Percentiles rank a stretch among this genome's conserved stretches.
phyloP scores from a whole-genome alignment of 1,284 basidiomycete genomes.

The Irpex sp. region DNA sequence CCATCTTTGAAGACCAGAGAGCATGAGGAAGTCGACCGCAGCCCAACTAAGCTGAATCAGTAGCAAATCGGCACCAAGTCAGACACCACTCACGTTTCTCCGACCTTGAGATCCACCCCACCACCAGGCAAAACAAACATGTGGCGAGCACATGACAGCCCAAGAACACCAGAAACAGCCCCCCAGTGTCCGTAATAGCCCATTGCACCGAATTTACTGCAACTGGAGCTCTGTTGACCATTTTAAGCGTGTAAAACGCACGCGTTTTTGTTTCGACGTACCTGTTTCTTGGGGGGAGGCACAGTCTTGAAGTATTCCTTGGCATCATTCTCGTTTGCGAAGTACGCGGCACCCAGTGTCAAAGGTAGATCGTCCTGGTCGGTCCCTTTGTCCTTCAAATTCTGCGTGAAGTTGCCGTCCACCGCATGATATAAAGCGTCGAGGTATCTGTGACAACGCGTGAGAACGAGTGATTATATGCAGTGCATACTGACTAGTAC shows the following conservation, averaged over 20 bases:
- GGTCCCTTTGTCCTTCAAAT: conserved; percentile 11
- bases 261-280: background rate
- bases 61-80: background rate
- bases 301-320: background rate
- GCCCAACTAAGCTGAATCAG: background rate
- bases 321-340: conserved; percentile 8
- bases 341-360: conserved; percentile 10
- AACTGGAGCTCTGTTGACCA: conserved; percentile 5
- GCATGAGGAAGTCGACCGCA: conserved; percentile 12
- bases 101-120: conserved; percentile 11
- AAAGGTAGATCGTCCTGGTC: conserved; percentile 12
- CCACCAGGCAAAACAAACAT: conserved; percentile 14
- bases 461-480: background rate
- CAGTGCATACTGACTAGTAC: too few relatives aligned
- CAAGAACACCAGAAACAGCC: conserved; percentile 7
- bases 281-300: background rate
- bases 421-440: conserved; percentile 13
- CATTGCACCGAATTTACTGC: conserved; percentile 12
- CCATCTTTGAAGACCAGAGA: conserved; percentile 7
- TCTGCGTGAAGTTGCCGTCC: conserved; percentile 14
- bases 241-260: background rate
- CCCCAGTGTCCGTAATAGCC: conserved; percentile 6
- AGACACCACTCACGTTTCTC: conserved; percentile 5
- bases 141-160: conserved; percentile 12
- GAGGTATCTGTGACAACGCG: conserved; percentile 5